Percentiles rank a stretch among this genome's conserved stretches.
These are phyloP conservation scores for Straminergon stramineum DNA, from an alignment of 225 moss, liverwort and hornwort species.

Conservation along the genomic window DNA sequence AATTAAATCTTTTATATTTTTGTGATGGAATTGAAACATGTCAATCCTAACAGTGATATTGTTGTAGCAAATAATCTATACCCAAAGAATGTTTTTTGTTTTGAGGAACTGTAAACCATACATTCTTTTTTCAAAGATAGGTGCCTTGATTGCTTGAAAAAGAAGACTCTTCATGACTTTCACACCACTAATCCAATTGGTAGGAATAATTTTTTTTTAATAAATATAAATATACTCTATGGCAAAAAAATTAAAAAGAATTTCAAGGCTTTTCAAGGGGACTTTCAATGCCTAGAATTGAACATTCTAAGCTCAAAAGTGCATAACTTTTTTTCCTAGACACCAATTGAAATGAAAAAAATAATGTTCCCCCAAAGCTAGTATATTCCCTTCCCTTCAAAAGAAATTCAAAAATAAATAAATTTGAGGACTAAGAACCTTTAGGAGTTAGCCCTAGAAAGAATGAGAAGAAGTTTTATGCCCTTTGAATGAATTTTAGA, in stretches of 20 bases:
- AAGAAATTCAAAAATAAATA: not conserved
- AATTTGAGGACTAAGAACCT: rapidly evolving
- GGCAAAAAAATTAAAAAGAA: not conserved
- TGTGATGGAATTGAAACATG: not conserved
- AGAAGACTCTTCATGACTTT: not conserved
- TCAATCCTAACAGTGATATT: not conserved
- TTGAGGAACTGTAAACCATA: not conserved
- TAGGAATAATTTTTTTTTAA: not conserved
- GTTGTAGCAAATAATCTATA: not conserved
- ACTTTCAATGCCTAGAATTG: rapidly evolving
- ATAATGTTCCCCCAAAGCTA: too few species aligned
- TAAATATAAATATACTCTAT: not conserved
- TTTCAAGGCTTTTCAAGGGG: not conserved
- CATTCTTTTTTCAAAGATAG: not conserved
- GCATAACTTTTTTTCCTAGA: not conserved
- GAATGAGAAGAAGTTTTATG: not conserved
- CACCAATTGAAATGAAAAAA: not conserved
- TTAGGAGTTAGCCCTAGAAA: rapidly evolving
- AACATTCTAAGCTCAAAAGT: not conserved
- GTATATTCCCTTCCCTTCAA: rapidly evolving
- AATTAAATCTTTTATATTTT: not conserved
- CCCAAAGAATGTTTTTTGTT: not conserved
- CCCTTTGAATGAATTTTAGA: not conserved
- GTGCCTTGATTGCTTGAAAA: not conserved
- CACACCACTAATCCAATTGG: not conserved